Conservation (phyloP, 1,284 basidiomycete genomes). For the Tilletia walkeri region DNA sequence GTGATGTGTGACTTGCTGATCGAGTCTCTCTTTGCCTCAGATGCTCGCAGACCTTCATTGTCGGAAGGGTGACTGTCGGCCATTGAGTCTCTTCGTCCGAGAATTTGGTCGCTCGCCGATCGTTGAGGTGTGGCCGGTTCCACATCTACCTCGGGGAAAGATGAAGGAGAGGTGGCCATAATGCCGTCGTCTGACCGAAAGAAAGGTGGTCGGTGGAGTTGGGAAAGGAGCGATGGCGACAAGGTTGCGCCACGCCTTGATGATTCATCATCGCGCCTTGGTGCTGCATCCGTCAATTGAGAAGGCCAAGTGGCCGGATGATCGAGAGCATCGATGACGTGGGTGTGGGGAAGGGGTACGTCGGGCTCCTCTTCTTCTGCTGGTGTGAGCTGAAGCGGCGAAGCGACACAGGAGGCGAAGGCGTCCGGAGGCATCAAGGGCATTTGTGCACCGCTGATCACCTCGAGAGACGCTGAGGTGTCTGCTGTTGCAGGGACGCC, state of each 20-base stretch:
- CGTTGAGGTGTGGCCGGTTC: not conserved
- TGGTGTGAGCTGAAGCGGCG: conserved; percentile 17
- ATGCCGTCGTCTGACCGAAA: no score
- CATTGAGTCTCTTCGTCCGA: no score
- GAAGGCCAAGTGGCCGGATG: conserved; percentile 6
- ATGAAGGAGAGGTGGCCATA: no score
- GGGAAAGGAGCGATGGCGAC: not conserved
- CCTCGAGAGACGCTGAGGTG: no score
- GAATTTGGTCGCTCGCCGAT: not conserved
- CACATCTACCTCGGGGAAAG: no score
- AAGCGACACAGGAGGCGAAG: not conserved
- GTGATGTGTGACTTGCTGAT: not conserved
- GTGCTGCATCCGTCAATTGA: not conserved
- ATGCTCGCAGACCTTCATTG: no score
- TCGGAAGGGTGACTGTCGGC: no score
- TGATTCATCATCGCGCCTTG: not conserved
- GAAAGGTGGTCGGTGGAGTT: not conserved
- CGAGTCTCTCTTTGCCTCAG: no score
- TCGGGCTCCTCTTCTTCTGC: conserved; percentile 1
- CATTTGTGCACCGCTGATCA: no score
- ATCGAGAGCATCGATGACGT: not conserved
- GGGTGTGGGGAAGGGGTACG: not conserved
- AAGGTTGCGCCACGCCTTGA: not conserved
- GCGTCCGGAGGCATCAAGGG: not conserved
- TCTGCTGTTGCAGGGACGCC: no score